A percentile compares a stretch with the other conserved stretches of the same genome.
These are phyloP conservation scores for Venustampulla echinocandica DNA, from an alignment of 495 filamentous ascomycete species.

Conservation along the genomic window DNA sequence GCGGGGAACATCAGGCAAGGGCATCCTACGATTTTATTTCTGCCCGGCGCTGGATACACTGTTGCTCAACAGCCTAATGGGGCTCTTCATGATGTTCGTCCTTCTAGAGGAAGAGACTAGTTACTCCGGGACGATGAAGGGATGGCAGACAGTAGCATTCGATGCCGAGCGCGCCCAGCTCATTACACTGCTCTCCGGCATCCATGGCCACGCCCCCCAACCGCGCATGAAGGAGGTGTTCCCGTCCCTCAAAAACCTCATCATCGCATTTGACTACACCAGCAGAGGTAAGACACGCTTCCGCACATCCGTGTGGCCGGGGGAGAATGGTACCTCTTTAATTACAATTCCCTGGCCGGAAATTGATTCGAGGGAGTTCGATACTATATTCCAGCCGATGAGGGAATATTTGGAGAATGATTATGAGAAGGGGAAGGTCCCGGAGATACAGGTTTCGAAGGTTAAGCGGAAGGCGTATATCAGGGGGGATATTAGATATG, in stretches of 20 bases:
- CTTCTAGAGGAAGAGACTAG: constrained; percentile 18
- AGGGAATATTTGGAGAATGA: constrained; percentile 15
- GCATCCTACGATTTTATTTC: constrained; percentile 20
- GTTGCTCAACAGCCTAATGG: constrained; percentile 21
- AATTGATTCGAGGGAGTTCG: constrained; percentile 2
- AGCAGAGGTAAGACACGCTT: constrained; percentile 19
- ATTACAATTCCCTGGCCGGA: neutral
- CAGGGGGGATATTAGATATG: constrained; percentile 20
- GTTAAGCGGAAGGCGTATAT: constrained; percentile 19
- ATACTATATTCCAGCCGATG: constrained; percentile 17
- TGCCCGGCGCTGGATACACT: constrained; percentile 15
- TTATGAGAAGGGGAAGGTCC: constrained; percentile 8
- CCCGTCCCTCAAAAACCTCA: constrained; percentile 14
- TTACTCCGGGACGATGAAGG: constrained; percentile 13
- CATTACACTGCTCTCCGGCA: constrained; percentile 17
- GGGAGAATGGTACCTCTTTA: constrained; percentile 19
- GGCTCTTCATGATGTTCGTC: constrained; percentile 21
- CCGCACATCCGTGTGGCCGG: constrained; percentile 22
- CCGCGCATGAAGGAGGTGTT: constrained; percentile 20
- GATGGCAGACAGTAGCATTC: constrained; percentile 19
- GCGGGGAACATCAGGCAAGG: constrained; percentile 7
- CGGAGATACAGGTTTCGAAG: constrained; percentile 12
- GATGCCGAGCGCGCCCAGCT: constrained; percentile 23
- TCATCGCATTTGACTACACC: constrained; percentile 20
- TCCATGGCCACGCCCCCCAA: constrained; percentile 15